Percentiles rank a stretch among this genome's conserved stretches.
These are phyloP conservation scores for Ustilago shanxiensis DNA, from an alignment of 1,284 basidiomycete genomes.

Conservation along the genomic window DNA sequence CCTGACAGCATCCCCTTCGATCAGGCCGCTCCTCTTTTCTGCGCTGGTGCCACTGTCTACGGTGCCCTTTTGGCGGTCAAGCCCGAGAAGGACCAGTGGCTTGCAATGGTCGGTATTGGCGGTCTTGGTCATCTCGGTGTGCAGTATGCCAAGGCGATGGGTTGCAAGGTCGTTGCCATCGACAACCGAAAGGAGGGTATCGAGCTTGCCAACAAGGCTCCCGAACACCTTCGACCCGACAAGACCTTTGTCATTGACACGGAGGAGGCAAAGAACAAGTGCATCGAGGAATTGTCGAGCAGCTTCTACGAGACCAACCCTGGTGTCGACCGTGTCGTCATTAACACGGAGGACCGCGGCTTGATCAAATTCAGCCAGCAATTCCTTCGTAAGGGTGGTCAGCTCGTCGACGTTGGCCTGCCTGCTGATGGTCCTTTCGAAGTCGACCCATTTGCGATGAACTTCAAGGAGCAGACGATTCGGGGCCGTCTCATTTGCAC, in stretches of 20 bases:
- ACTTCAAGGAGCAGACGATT: constrained; percentile 65
- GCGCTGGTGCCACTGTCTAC: constrained; percentile 71
- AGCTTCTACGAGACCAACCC: constrained; percentile 61
- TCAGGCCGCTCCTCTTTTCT: constrained; percentile 71
- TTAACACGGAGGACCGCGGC: constrained; percentile 53
- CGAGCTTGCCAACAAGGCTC: constrained; percentile 39
- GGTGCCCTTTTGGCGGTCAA: constrained; percentile 70
- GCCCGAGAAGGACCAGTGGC: constrained; percentile 67
- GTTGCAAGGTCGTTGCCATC: constrained; percentile 69
- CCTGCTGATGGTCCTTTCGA: constrained; percentile 60
- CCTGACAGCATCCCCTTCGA: constrained; percentile 60
- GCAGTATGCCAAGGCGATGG: constrained; percentile 70
- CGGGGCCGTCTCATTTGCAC: constrained; percentile 62
- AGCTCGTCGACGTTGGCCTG: constrained; percentile 59
- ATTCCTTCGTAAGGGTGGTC: constrained; percentile 59
- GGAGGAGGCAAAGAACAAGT: constrained; percentile 53
- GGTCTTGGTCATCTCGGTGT: constrained; percentile 71
- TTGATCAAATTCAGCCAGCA: constrained; percentile 58
- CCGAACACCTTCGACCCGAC: constrained; percentile 59
- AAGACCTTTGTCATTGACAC: constrained; percentile 50
- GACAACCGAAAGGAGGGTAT: constrained; percentile 59
- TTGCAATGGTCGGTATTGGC: constrained; percentile 71
- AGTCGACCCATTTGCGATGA: constrained; percentile 57
- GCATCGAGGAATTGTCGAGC: constrained; percentile 44
- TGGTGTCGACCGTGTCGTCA: constrained; percentile 61